These are phyloP conservation scores for Wickerhamomyces sp. DNA, from an alignment of 1,139 yeast species.

Conservation along the genomic window DNA sequence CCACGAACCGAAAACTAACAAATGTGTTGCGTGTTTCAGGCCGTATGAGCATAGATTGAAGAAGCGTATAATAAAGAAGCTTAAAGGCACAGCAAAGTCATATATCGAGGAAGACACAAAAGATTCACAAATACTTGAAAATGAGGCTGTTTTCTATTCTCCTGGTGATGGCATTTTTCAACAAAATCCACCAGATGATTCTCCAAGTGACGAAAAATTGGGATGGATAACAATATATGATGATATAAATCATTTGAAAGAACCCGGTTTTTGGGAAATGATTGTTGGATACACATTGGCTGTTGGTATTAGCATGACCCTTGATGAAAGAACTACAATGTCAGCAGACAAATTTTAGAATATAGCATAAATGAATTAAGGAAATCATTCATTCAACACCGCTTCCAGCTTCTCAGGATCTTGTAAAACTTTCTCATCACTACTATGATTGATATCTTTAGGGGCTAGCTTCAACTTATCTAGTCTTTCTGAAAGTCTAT, in stretches of 20 bases:
- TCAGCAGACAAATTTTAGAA: neutral
- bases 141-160: constrained; percentile 31
- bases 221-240: constrained; percentile 66
- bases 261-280: constrained; percentile 47
- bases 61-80: constrained; percentile 36
- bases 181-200: constrained; percentile 49
- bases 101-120: constrained; percentile 9
- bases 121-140: constrained; percentile 3
- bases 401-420: neutral
- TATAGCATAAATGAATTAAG: no score
- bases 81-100: constrained; percentile 12
- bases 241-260: constrained; percentile 27
- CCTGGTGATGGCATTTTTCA: constrained; percentile 55
- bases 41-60: constrained; percentile 46
- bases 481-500: constrained; percentile 7
- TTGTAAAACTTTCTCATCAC: no score
- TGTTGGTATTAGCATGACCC: constrained; percentile 40
- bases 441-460: constrained; percentile 4
- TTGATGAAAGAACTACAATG: constrained; percentile 21
- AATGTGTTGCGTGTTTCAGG: constrained; percentile 46
- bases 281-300: constrained; percentile 53
- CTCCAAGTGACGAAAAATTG: constrained; percentile 52
- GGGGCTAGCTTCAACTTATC: constrained; percentile 10
- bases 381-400: neutral
- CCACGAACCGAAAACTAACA: constrained; percentile 19